A percentile compares a stretch with the other conserved stretches of the same genome.
These are phyloP conservation scores for Podospora didyma DNA, from an alignment of 495 filamentous ascomycete genomes.

Conservation along the genomic window DNA sequence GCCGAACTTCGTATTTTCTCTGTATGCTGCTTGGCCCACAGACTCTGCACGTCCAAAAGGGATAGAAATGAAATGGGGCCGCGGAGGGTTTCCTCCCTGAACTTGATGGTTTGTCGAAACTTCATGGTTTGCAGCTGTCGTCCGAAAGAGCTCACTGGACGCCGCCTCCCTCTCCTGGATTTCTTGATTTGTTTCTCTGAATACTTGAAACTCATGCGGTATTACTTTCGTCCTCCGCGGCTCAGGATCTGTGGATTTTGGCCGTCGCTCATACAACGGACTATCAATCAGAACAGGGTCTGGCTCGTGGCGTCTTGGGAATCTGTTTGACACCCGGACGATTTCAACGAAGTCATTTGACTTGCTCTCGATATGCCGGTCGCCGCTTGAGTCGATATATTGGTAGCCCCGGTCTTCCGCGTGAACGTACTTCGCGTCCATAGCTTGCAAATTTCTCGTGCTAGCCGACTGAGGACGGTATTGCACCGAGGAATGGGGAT, in stretches of 20 bases:
- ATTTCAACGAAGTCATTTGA: conserved; percentile 19
- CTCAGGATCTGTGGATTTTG: not conserved
- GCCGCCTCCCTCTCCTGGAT: too few species aligned
- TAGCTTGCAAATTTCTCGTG: not conserved
- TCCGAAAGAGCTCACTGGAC: too few species aligned
- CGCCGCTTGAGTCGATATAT: not conserved
- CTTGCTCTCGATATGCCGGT: conserved; percentile 9
- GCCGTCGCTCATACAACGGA: conserved; percentile 1
- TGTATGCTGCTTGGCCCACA: conserved; percentile 8
- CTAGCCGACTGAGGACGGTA: not conserved
- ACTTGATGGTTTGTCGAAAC: too few species aligned
- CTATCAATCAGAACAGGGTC: conserved; percentile 1
- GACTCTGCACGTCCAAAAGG: too few species aligned
- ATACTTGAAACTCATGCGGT: not conserved
- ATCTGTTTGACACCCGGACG: conserved; percentile 28
- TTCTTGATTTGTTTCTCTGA: not conserved
- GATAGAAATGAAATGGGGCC: too few species aligned
- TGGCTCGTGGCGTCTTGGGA: conserved; percentile 25
- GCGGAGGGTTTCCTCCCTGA: too few species aligned
- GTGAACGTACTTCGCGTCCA: conserved; percentile 1
- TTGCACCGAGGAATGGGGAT: conserved; percentile 4
- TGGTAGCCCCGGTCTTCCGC: conserved; percentile 3
- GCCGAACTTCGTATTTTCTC: not conserved
- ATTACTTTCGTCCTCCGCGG: not conserved
- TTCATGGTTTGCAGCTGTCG: too few species aligned